Conservation (phyloP, 2,329 filamentous ascomycete genomes). For the Xylariomycetidae sp. region DNA sequence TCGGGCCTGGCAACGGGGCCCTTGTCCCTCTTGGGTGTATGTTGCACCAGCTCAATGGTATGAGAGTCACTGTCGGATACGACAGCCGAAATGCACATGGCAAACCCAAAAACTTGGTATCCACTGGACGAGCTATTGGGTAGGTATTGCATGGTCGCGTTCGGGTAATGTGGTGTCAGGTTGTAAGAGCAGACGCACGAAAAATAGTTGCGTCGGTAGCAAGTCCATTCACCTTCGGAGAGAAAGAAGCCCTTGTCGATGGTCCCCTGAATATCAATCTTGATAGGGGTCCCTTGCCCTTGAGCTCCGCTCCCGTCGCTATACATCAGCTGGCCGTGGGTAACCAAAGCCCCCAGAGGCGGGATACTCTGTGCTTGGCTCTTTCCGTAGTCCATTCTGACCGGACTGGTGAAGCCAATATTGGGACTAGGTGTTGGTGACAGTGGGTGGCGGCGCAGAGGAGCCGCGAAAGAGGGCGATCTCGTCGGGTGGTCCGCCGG, state of each 20-base stretch:
- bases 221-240: conserved; percentile 80
- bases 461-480: conserved; percentile 46
- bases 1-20: conserved; percentile 73
- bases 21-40: conserved; percentile 88
- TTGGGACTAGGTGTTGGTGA: conserved; percentile 48
- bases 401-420: conserved; percentile 37
- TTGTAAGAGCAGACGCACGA: conserved; percentile 76
- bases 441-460: conserved; percentile 46
- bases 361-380: conserved; percentile 41
- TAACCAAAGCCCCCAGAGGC: conserved; percentile 46
- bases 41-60: conserved; percentile 78
- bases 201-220: conserved; percentile 89
- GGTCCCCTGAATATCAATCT: conserved; percentile 69
- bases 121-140: conserved; percentile 46
- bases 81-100: conserved; percentile 79
- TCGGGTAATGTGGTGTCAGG: conserved; percentile 53
- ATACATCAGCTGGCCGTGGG: conserved; percentile 59
- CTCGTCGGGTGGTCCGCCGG: conserved; percentile 45
- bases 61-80: conserved; percentile 74
- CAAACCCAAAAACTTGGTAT: conserved; percentile 67
- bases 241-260: conserved; percentile 90
- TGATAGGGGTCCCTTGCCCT: conserved; percentile 43
- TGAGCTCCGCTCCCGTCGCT: conserved; percentile 36
- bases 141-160: conserved; percentile 47
- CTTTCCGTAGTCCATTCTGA: conserved; percentile 50